Percentiles rank a stretch among this genome's conserved stretches.
Evolutionary conservation across 1,139 yeast genomes (phyloP).

Genomic region (Hansenula lynferdii): DNA sequence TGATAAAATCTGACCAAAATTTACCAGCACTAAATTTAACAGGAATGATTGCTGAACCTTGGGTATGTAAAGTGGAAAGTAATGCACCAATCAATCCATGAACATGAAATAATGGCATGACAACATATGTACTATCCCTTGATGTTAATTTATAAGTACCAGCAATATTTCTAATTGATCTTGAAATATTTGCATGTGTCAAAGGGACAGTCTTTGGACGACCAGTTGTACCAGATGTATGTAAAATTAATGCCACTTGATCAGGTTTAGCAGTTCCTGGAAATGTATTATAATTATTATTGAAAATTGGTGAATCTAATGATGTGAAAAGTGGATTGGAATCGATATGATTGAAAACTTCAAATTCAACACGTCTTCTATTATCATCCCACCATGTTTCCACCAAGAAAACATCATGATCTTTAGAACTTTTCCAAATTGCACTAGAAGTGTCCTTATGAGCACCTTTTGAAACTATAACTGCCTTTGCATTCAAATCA

Average conservation of each 20-base stretch:
- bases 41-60: slow-evolving; percentile 59
- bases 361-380: slow-evolving; percentile 36
- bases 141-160: slow-evolving; percentile 46
- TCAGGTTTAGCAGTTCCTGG: slow-evolving; percentile 40
- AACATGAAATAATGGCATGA: slow-evolving; percentile 72
- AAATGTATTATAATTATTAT: slow-evolving; percentile 24
- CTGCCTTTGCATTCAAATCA: slow-evolving; percentile 50
- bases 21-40: slow-evolving; percentile 48
- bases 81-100: slow-evolving; percentile 65
- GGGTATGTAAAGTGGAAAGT: slow-evolving; percentile 51
- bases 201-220: slow-evolving; percentile 69
- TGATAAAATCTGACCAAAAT: slow-evolving; percentile 53
- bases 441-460: slow-evolving; percentile 29
- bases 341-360: slow-evolving; percentile 29
- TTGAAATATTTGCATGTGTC: slow-evolving; percentile 54
- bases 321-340: slow-evolving; percentile 28
- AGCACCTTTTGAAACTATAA: slow-evolving; percentile 51
- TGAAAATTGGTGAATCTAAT: slow-evolving; percentile 23
- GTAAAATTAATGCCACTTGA: slow-evolving; percentile 57
- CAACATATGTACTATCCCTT: slow-evolving; percentile 50
- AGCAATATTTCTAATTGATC: slow-evolving; percentile 51
- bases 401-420: slow-evolving; percentile 40
- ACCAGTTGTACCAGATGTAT: slow-evolving; percentile 71
- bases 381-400: slow-evolving; percentile 42
- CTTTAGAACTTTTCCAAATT: slow-evolving; percentile 45